A percentile compares a stretch with the other conserved stretches of the same genome.
Conservation (phyloP, 78 protist genomes). For the Dictyostelium intermedium region DNA sequence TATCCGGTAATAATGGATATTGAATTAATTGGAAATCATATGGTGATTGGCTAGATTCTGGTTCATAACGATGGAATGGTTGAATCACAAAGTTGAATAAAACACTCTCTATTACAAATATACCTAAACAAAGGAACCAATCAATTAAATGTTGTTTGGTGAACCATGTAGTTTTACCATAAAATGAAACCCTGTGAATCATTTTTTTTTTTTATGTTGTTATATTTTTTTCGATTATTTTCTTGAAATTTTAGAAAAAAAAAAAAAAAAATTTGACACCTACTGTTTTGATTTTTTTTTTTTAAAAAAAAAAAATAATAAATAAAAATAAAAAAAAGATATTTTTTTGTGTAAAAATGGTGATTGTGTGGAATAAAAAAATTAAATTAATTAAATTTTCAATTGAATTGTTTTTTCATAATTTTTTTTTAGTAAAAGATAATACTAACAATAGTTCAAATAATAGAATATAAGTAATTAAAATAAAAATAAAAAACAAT, state of each 20-base stretch:
- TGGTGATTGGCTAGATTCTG: background rate
- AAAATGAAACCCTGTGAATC: slow-evolving; percentile 68
- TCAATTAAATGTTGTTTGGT: slow-evolving; percentile 42
- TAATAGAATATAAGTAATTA: too few species aligned
- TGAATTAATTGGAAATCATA: slow-evolving; percentile 15
- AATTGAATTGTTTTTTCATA: too few species aligned
- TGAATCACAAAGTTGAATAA: slow-evolving; percentile 27
- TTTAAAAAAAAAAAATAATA: background rate
- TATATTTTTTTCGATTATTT: background rate
- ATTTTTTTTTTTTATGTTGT: slow-evolving; percentile 35
- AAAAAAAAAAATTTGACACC: background rate
- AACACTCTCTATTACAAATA: slow-evolving; percentile 34
- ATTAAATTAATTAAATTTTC: too few species aligned
- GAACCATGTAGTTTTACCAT: slow-evolving; percentile 37
- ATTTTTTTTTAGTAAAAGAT: too few species aligned
- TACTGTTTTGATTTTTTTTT: background rate
- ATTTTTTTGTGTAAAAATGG: background rate
- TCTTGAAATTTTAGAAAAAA: background rate
- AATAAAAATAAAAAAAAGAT: background rate
- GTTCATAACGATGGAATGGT: slow-evolving; percentile 46
- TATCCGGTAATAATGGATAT: slow-evolving; percentile 45
- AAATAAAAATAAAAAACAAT: too few species aligned
- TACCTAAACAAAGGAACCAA: slow-evolving; percentile 39
- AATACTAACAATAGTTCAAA: too few species aligned
- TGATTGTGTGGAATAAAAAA: background rate